Conservation (phyloP, 345 rosid species). For the Salix brachista region DNA sequence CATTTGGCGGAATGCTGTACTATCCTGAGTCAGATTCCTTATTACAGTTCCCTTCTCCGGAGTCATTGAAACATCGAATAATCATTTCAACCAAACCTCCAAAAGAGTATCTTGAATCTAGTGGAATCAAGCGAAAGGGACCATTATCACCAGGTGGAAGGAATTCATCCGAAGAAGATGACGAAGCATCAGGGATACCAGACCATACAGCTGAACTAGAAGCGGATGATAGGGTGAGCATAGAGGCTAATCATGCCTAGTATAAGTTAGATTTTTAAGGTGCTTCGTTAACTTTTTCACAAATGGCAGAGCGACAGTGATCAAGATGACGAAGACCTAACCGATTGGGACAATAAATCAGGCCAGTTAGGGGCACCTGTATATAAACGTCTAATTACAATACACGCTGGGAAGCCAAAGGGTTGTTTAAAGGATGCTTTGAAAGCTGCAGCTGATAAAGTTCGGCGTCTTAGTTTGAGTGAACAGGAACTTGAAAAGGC, state of each 20-base stretch:
- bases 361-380: constrained; percentile 9
- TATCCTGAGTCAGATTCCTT: constrained; percentile 66
- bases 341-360: constrained; percentile 2
- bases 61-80: constrained; percentile 54
- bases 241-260: background rate
- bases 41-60: constrained; percentile 74
- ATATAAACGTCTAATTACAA: constrained; percentile 49
- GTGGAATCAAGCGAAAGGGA: constrained; percentile 34
- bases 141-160: constrained; percentile 16
- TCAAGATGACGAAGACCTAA: constrained; percentile 24
- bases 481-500: constrained; percentile 66
- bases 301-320: constrained; percentile 26
- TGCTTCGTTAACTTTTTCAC: background rate
- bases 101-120: constrained; percentile 67
- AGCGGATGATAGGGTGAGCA: constrained; percentile 22
- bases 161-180: constrained; percentile 39
- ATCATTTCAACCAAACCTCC: constrained; percentile 96
- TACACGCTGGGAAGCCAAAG: constrained; percentile 60
- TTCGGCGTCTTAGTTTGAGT: constrained; percentile 61
- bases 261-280: background rate
- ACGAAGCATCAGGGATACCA: constrained; percentile 25
- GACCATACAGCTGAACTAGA: constrained; percentile 1
- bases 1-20: constrained; percentile 70
- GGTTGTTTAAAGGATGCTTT: constrained; percentile 40
- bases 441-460: constrained; percentile 33